Base-by-base conservation (phyloP, 495 filamentous ascomycete genomes). In the Beverwykella pulmonaria region DNA sequence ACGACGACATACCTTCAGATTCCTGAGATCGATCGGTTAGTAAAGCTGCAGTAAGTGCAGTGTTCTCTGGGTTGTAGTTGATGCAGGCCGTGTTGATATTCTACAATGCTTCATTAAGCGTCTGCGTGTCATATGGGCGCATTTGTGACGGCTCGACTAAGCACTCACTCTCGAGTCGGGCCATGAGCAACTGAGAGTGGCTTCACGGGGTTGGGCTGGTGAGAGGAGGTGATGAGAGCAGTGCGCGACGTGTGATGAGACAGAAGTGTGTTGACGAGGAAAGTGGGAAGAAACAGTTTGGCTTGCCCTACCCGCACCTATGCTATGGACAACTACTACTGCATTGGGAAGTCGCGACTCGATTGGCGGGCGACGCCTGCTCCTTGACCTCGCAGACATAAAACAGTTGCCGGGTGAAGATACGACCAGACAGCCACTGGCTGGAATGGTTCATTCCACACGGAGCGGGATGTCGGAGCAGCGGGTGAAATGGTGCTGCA, bases 1-100 rank as follows among this genome's bases (percentile, higher is more conserved):
- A 9, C 19, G 50, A 63, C 60, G 50, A 55, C 60, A 47, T 50
- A 63, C 60, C 32, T 15, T 53, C 9, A 22, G 22, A 7, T 17
- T 55, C 2, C 7, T 3, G 52, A 34, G 30, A 9, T 19, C 34
- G 27, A 39, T n/a, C 26, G 1, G 29, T 61, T 5, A 23, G n/a
- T 36, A 4, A 22, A 14, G n/a, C 7, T 15, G 44, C 15, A 7
- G 39, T 23, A 5, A 36, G 46, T 23, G 46, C 15, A n/a, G 23
- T 17, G 19, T 3, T 39, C 15, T 53, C 23, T 2, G 49, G 23
- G 10, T 29, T 19, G 44, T 29, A 6, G 23, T 29, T 12, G 44
- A 15, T 26, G 17, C 22, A 39, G 32, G 7, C 23, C 26, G 19
- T 2, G n/a, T 10, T 22, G 30, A n/a, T 47, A 9, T 14, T 23